Evolutionary conservation across 805 yeast genomes (phyloP).

Genomic region (Barnettozyma salicaria): DNA sequence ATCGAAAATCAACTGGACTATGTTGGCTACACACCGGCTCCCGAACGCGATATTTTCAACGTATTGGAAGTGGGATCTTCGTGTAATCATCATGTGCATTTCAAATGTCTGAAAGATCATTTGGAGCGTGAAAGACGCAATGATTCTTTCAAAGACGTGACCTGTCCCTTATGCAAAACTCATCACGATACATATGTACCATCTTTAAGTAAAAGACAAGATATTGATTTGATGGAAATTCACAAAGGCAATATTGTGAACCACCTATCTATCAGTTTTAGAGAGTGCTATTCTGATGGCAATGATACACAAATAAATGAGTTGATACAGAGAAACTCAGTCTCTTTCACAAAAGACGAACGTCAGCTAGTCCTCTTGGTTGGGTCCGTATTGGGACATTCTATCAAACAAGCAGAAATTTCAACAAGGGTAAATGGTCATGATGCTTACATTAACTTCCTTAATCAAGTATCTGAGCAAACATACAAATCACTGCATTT

Average conservation of each 20-base stretch:
- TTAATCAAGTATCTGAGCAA: conserved; percentile 33
- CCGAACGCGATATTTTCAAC: conserved; percentile 3
- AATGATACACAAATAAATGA: conserved; percentile 1
- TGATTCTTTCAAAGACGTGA: conserved; percentile 60
- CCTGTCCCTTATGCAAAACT: conserved; percentile 94
- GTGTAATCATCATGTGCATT: conserved; percentile 94
- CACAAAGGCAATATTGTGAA: background rate
- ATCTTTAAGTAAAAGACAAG: conserved; percentile 27
- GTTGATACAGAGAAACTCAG: too few relatives aligned
- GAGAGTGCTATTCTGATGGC: background rate
- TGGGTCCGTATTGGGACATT: conserved; percentile 31
- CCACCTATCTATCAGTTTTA: background rate
- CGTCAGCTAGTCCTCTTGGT: too few relatives aligned
- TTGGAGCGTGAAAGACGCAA: conserved; percentile 53
- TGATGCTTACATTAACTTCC: conserved; percentile 28
- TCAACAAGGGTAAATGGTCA: conserved; percentile 43
- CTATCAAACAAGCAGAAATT: conserved; percentile 55
- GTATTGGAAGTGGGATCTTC: conserved; percentile 33
- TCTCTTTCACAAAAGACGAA: too few relatives aligned
- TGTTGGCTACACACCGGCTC: conserved; percentile 26
- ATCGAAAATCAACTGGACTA: conserved; percentile 22
- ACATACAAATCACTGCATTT: conserved; percentile 33
- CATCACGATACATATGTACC: conserved; percentile 74
- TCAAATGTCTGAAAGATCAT: conserved; percentile 64
- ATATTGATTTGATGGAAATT: background rate